Evolutionary conservation across 176 grass and related monocot genomes (phyloP), one percentile per base, ranked within the genome.

Genomic region (Oryza glumipatula): DNA sequence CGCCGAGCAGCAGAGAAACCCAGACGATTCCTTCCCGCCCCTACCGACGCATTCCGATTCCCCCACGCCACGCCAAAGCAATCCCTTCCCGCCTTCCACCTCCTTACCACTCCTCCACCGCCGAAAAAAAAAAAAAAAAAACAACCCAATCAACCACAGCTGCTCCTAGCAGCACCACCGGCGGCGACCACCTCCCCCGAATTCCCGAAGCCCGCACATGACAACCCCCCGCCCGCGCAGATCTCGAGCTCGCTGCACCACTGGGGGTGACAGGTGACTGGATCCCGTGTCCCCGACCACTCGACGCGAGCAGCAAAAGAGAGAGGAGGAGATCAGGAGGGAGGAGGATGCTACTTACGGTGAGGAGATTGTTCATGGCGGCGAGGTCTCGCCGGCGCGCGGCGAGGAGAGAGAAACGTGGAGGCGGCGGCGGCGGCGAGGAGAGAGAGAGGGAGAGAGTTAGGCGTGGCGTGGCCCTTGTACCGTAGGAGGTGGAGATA

Each of bases 341-440:
- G 22, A 46, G 8, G 21, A n/a, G 11, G 17, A 15, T 10, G 43
- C 43, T 10, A 47, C 88, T 86, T 82, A 95, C 93, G 13, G 85
- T 70, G 56, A 95, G 90, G 8, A 95, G 93, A 66, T 95, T 88
- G 85, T 92, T 92, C 93, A 95, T 95, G 69, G 84, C 77, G 44
- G 78, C 76, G 82, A 78, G 41, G 46, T 45, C 70, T 45, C 70
- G 63, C 24, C 76, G 74, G 76, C 24, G 76, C 24, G 67, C 28
- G 68, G 84, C 77, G 66, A 71, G 70, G 84, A 63, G 89, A 69
- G 84, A 82, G 84, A 61, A 81, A 77, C 17, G 0, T 58, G 77
- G 13, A 21, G 68, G 76, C 70, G 73, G 26, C 1, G 26, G 7
- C 7, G 36, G 36, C 36, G 67, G 70, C 58, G 86, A 83, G 49